Base-by-base conservation (phyloP, 2,329 filamentous ascomycete genomes). In the Botrytis sinoallii region DNA sequence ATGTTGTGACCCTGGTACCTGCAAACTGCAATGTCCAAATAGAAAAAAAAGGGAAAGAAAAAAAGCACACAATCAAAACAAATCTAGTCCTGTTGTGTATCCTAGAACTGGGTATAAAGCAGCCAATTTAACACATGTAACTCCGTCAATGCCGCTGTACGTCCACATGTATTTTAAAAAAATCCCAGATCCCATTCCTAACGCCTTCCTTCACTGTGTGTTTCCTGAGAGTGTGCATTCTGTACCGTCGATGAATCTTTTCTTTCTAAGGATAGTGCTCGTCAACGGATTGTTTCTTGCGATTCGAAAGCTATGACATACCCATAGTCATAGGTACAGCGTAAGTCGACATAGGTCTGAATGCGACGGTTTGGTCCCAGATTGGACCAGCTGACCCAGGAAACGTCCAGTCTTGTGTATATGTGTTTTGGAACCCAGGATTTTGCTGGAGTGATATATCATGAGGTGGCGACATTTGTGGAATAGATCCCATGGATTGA, bases 71-170 rank as follows among this genome's bases (percentile, higher is more conserved):
- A 57, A 32, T 18, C n/a, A 57, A n/a, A 29, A 63, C 25, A 63
- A 46, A 65, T 32, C 61, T 65, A 65, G 61, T 65, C 14, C 61
- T 65, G 40, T 65, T 12, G 18, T 65, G 40, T 42, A 44, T 65
- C 61, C 61, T 65, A 46, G 61, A 44, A 46, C 52, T 44, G 61
- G 40, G 61, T 65, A 65, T 65, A 65, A 29, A n/a, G 18, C 40
- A 44, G 18, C 40, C 42, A 32, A 65, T 12, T 44, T 5, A 29
- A 18, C 60, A 10, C 48, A 29, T 57, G 52, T 57, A 57, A 57
- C 52, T 57, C 52, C 52, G n/a, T 32, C n/a, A 8, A 32, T 57
- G 52, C n/a, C 52, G 52, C 38, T 32, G 25, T 65, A 65, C 40
- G 20, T 40, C 61, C 16, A 32, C 52, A 57, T 32, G 52, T 57